Percentiles rank a stretch among this genome's conserved stretches.
phyloP scores from a whole-genome alignment of 1,139 yeast genomes.

The Protomyces lactucae-debilis region DNA sequence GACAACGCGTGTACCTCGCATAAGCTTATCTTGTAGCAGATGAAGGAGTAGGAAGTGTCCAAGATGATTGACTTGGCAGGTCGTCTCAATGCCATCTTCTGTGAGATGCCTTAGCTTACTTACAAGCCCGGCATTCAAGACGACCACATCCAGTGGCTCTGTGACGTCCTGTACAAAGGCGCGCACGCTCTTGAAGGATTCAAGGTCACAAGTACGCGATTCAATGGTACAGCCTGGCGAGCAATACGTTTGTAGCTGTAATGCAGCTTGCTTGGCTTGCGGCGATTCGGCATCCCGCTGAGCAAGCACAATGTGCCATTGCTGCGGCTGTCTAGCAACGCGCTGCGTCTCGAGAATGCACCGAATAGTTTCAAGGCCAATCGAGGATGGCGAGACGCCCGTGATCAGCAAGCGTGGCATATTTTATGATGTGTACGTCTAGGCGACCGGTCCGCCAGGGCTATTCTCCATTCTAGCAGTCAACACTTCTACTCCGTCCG shows the following conservation, averaged over 20 bases:
- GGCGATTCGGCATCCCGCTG: constrained; percentile 18
- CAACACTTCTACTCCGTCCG: constrained; percentile 85
- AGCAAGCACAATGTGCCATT: constrained; percentile 18
- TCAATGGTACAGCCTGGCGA: background rate
- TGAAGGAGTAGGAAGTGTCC: constrained; percentile 17
- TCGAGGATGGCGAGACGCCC: constrained; percentile 8
- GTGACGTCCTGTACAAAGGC: background rate
- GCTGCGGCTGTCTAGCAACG: constrained; percentile 6
- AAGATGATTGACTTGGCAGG: constrained; percentile 13
- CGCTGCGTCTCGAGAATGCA: constrained; percentile 4
- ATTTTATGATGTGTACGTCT: background rate
- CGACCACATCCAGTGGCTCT: constrained; percentile 3
- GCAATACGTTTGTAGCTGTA: background rate
- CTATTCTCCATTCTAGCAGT: constrained; percentile 72
- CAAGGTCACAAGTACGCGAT: constrained; percentile 7
- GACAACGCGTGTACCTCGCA: constrained; percentile 4
- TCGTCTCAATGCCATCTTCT: constrained; percentile 5
- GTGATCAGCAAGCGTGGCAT: constrained; percentile 6
- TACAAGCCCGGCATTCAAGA: constrained; percentile 13
- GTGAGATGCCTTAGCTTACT: background rate
- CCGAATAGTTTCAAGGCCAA: constrained; percentile 9
- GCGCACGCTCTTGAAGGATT: constrained; percentile 14
- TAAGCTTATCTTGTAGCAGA: background rate
- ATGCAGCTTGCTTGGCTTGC: background rate
- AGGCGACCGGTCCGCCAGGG: constrained; percentile 76